Evolutionary conservation across 805 yeast genomes (phyloP).

Genomic region (Yamadazyma endophytica): DNA sequence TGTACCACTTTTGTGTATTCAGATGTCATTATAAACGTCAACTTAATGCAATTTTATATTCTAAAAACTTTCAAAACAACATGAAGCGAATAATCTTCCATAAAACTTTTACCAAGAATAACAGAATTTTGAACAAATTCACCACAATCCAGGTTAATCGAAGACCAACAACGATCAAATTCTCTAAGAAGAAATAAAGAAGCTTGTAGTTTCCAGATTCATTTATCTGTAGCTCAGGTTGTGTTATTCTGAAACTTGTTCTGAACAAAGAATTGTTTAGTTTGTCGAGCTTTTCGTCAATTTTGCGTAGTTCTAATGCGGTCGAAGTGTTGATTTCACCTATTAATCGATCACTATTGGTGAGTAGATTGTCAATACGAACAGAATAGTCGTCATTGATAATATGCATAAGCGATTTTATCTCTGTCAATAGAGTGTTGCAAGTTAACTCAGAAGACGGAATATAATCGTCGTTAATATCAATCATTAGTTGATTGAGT

Average conservation of each 20-base stretch:
- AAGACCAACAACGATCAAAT: conserved; percentile 45
- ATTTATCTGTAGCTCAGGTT: conserved; percentile 12
- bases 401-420: conserved; percentile 29
- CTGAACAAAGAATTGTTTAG: conserved; percentile 29
- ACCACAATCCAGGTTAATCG: conserved; percentile 58
- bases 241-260: conserved; percentile 3
- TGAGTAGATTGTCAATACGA: conserved; percentile 56
- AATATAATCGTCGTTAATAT: conserved; percentile 28
- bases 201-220: conserved; percentile 33
- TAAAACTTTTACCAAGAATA: conserved; percentile 16
- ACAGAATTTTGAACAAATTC: conserved; percentile 38
- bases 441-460: conserved; percentile 33
- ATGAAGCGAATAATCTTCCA: conserved; percentile 17
- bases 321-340: conserved; percentile 73
- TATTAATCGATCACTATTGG: conserved; percentile 61
- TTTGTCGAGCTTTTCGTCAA: conserved; percentile 47
- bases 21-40: neutral
- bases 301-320: conserved; percentile 54
- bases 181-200: conserved; percentile 47
- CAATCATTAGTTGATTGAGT: conserved; percentile 11
- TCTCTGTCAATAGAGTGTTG: conserved; percentile 28
- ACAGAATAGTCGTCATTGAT: conserved; percentile 45
- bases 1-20: neutral
- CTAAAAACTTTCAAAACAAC: conserved; percentile 3
- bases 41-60: neutral